Evolutionary conservation across 108 stramenopile species (phyloP), one percentile per base, ranked within the genome.

Genomic region (Mediolabrus comicus): DNA sequence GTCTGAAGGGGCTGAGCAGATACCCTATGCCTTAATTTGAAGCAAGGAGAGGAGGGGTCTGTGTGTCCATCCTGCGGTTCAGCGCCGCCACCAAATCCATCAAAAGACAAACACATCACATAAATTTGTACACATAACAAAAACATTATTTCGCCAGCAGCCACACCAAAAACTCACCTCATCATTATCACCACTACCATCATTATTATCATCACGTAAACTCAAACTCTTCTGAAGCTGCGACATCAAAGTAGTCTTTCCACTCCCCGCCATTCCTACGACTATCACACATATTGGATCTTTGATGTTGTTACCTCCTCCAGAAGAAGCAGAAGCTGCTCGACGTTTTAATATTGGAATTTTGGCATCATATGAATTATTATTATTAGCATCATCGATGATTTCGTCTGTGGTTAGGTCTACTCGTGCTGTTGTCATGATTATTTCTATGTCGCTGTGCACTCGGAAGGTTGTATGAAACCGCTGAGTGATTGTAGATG

Each of bases 241-340:
- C 0, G 86, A 69, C 84, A 95, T 84, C 13, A 95, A 71, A 2
- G 95, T 95, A 0, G 95, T 93, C 73, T 97, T 97, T 10, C 97
- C 97, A 35, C 80, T 81, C 0, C 97, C 97, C 4, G 97, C 97
- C 97, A 97, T 97, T 30, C 97, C 97, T 0, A 96, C 89, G 4
- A 96, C 79, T 52, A 97, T 77, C 14, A 92, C 82, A 72, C 88
- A 89, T 38, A 87, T 83, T 7, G 93, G 93, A 46, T 84, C 72
- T 26, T 51, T 83, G 72, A 39, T 68, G 13, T 38, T 53, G 59
- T 11, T 63, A 55, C 24, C 65, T 62, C n/a, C 70, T 49, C 26
- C 65, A 62, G 5, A 30, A 32, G 64, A 59, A 11, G 43, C 31
- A 24, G 61, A 52, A 6, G 8, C 39, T 16, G 72, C 63, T 31